Conservation (phyloP, 176 grass and related monocot genomes). For the Tuctoria greenei region DNA sequence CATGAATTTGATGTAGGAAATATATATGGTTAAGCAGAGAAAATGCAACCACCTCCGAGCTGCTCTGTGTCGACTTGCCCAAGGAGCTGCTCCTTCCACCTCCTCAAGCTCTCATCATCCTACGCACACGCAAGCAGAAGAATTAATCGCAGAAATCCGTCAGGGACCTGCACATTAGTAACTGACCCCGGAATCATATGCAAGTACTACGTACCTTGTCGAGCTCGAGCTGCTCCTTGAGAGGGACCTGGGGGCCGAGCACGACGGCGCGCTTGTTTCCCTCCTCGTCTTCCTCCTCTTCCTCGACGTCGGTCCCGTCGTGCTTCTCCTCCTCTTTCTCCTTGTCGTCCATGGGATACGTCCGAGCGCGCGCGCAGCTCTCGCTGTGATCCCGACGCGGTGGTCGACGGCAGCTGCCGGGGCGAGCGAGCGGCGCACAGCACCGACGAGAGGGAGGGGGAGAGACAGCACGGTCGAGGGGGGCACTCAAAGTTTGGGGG, state of each 20-base stretch:
- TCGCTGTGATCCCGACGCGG: neutral
- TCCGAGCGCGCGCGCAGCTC: neutral
- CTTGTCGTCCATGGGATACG: slow-evolving; percentile 38
- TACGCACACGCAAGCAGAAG: neutral
- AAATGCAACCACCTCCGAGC: slow-evolving; percentile 59
- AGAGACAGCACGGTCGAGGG: neutral
- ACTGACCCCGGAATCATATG: neutral
- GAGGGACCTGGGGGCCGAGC: slow-evolving; percentile 71
- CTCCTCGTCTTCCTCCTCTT: slow-evolving; percentile 60
- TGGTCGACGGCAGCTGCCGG: neutral
- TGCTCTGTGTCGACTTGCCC: slow-evolving; percentile 69
- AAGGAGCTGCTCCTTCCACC: slow-evolving; percentile 92
- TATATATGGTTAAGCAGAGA: neutral
- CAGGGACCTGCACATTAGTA: neutral
- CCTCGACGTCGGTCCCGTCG: slow-evolving; percentile 47
- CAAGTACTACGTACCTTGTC: slow-evolving; percentile 57
- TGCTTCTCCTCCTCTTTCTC: slow-evolving; percentile 42
- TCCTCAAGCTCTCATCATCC: slow-evolving; percentile 89
- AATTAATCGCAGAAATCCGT: neutral
- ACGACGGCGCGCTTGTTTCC: slow-evolving; percentile 52
- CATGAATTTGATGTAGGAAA: neutral
- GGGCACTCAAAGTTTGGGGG: neutral
- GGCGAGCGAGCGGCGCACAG: neutral
- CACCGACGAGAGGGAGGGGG: neutral
- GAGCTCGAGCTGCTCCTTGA: slow-evolving; percentile 89